phyloP scores from a whole-genome alignment of 495 filamentous ascomycete genomes.

The Trichoderma virens region DNA sequence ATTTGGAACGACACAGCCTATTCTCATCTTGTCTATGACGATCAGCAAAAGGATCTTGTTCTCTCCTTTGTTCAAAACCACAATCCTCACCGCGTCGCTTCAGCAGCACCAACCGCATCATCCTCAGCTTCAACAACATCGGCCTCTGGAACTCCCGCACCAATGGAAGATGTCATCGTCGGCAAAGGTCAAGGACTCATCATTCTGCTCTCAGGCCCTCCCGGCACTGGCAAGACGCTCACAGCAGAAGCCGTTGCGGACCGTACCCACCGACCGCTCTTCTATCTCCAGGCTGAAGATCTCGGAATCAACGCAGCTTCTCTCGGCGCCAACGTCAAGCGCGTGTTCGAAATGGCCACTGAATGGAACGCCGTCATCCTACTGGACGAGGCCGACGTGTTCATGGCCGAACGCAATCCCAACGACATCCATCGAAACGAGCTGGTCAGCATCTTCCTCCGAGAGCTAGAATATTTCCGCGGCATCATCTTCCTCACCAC shows the following conservation, averaged over 20 bases:
- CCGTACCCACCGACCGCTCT: constrained; percentile 39
- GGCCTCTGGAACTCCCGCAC: background rate
- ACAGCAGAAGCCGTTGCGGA: constrained; percentile 51
- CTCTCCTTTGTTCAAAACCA: constrained; percentile 36
- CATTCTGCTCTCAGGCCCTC: constrained; percentile 34
- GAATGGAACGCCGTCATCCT: constrained; percentile 47
- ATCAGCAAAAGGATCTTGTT: constrained; percentile 32
- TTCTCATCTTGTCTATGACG: constrained; percentile 30
- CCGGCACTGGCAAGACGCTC: constrained; percentile 52
- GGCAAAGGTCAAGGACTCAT: constrained; percentile 24
- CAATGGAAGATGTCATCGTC: constrained; percentile 11
- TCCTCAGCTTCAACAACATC: constrained; percentile 16
- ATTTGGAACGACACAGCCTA: constrained; percentile 31
- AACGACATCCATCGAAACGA: constrained; percentile 44
- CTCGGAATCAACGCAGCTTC: constrained; percentile 38
- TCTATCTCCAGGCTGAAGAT: constrained; percentile 47
- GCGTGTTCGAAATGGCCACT: constrained; percentile 43
- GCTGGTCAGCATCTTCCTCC: constrained; percentile 45
- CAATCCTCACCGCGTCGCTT: constrained; percentile 8
- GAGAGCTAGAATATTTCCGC: constrained; percentile 49
- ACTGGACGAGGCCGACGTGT: constrained; percentile 46
- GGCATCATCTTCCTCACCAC: constrained; percentile 47
- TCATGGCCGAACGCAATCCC: constrained; percentile 37
- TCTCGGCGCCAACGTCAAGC: constrained; percentile 42
- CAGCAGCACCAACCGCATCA: constrained; percentile 10